phyloP scores from a whole-genome alignment of 208 protist genomes.

The Trichomonas gallinae region DNA sequence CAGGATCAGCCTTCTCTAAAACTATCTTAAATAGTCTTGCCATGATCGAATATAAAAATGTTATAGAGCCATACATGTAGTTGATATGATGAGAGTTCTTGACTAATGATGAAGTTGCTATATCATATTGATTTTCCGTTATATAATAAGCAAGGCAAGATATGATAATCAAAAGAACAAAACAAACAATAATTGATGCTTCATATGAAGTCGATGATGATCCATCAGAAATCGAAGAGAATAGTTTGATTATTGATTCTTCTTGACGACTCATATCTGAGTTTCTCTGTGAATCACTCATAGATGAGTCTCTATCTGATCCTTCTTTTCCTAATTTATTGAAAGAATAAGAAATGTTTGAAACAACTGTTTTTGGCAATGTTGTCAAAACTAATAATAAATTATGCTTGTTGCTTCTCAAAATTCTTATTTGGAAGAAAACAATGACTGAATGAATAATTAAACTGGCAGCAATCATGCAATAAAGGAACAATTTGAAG shows the following conservation, averaged over 20 bases:
- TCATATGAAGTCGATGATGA: too few relatives aligned
- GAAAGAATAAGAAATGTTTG: neutral
- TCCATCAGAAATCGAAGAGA: neutral
- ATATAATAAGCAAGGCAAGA: neutral
- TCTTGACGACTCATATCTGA: neutral
- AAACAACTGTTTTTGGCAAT: neutral
- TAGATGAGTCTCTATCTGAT: neutral
- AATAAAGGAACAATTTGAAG: neutral
- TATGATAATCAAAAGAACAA: too few relatives aligned
- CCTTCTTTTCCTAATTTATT: neutral
- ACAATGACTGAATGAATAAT: neutral
- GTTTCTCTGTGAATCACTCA: neutral
- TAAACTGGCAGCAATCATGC: too few relatives aligned
- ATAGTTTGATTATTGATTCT: too few relatives aligned
- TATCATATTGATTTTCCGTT: too few relatives aligned
- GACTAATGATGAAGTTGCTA: too few relatives aligned
- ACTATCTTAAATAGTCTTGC: too few relatives aligned
- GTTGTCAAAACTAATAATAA: neutral
- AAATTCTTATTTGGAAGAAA: neutral
- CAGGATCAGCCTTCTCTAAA: too few relatives aligned
- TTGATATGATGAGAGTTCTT: too few relatives aligned
- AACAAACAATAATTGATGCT: too few relatives aligned
- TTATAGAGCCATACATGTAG: too few relatives aligned
- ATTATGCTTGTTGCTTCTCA: neutral
- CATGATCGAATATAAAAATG: too few relatives aligned